Base-by-base conservation (phyloP, 1,284 basidiomycete species). In the Boletus semigastroideus region DNA sequence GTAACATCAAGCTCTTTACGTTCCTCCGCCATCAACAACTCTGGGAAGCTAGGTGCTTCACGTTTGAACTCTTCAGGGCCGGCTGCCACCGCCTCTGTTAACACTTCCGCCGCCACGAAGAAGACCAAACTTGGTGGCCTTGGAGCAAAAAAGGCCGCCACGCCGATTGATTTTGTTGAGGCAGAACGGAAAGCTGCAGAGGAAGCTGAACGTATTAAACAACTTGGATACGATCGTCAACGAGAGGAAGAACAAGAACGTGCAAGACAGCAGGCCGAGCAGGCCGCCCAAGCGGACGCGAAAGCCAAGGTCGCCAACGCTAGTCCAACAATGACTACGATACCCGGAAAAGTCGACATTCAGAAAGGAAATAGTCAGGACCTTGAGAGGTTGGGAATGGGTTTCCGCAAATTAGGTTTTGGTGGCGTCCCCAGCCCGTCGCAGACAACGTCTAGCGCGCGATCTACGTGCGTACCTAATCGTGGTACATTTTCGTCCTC, bases 101-200 rank as follows among this genome's bases (percentile, higher is more conserved):
- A 71, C 12, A 67, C 73, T 4, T 59, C 73, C 4, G 55, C 72
- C 14, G 69, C 68, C 7, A 65, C 76, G 8, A 84, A 83, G 69
- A 85, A 85, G 62, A 76, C 79, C 6, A 94, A 92, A 64, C 78
- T 90, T 9, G 94, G 86, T 9, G 94, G 86, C 38, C 79, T 96
- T 1, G 94, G 94, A 19, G 94, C 93, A 14, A 88, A 90, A 66
- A 94, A 93, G 69, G 78, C 89, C 0, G 80, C 74, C 0, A 78
- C 85, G 27, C 80, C 86, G 2, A 86, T 97, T 58, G 86, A 97
- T 72, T 98, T 97, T 68, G 94, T 89, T 42, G 92, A 92, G 62
- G 94, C 93, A 0, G 92, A 97, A 70, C 77, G 86, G 30, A 90
- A 90, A 62, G 94, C 94, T 0, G 66, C 80, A 19, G 93, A 93